Evolutionary conservation across 176 grass and related monocot species (phyloP), one percentile per base, ranked within the genome.

Genomic region (Aegilops longissima): DNA sequence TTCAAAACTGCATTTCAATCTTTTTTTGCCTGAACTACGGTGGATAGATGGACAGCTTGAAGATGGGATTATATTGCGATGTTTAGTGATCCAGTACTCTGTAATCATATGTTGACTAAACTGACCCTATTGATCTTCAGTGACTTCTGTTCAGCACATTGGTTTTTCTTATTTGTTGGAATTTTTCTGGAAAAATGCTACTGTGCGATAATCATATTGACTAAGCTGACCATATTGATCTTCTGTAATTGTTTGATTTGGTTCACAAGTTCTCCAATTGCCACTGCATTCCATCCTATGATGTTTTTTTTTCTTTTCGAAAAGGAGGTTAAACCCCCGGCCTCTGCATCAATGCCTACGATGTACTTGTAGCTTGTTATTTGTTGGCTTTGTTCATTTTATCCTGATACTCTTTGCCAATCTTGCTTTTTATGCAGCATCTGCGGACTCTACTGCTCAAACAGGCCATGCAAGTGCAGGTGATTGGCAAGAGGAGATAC

Each of bases 361-460:
- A 25, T 64, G 44, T 70, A 40, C 25, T 77, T 80, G 73, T 3
- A 62, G 61, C 34, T 51, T 81, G 14, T 54, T 85, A 76, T 76
- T 77, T 82, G 82, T 49, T 91, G 34, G 77, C 78, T 44, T 61
- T 91, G 34, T 85, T 82, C 66, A 36, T 68, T 87, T 5, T 64
- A 75, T 54, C 70, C 5, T 40, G 85, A 12, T 14, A 4, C 13
- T 52, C 73, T 81, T 86, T 92, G 38, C 69, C 27, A 81, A 42
- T 36, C 36, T 68, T 81, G 47, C 54, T 84, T 92, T 87, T 54
- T 80, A 66, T 90, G 90, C 86, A 92, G 96, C 89, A 87, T 93
- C 96, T 86, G 79, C 92, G 64, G 91, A 95, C 82, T 93, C 86
- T 18, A 92, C 93, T 89, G 96, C 91, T 86, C 96, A 95, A 90